Evolutionary conservation across 108 stramenopile genomes (phyloP).

Genomic region (Stephanodiscus triporus): DNA sequence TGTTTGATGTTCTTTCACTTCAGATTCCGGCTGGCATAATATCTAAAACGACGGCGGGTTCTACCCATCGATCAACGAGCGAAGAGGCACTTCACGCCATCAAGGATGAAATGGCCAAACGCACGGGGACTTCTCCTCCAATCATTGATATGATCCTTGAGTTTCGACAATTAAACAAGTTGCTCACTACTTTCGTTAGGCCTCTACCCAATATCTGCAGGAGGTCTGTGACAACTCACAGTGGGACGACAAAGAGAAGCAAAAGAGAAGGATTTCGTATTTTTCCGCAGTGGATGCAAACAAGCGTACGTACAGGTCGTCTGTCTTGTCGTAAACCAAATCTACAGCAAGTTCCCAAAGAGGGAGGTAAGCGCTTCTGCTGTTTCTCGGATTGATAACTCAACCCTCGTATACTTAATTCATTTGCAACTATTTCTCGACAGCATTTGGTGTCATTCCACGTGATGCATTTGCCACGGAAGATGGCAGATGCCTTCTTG

Average conservation of each 20-base stretch:
- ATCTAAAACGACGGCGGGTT: conserved; percentile 33
- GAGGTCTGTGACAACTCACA: conserved; percentile 2
- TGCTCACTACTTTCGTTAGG: conserved; percentile 53
- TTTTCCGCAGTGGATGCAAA: conserved; percentile 64
- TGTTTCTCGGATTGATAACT: neutral
- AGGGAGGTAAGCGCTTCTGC: neutral
- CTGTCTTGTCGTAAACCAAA: conserved; percentile 66
- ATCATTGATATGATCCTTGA: conserved; percentile 57
- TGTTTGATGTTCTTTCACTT: conserved; percentile 53
- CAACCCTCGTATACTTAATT: neutral
- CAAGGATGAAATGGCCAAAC: conserved; percentile 20
- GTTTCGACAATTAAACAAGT: conserved; percentile 52
- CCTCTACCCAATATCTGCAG: conserved; percentile 45
- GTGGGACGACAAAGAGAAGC: conserved; percentile 5
- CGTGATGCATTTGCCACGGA: conserved; percentile 42
- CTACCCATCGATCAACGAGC: conserved; percentile 54
- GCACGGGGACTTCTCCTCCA: conserved; percentile 20
- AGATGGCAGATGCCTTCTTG: conserved; percentile 39
- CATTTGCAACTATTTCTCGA: neutral
- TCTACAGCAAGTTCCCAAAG: conserved; percentile 57
- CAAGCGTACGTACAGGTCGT: conserved; percentile 58
- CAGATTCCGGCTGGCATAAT: conserved; percentile 31
- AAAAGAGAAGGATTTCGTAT: conserved; percentile 28
- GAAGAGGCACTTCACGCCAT: conserved; percentile 58
- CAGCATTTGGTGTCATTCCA: conserved; percentile 36